A percentile compares a stretch with the other conserved stretches of the same genome.
These are phyloP conservation scores for Forsythia suspensa DNA, from an alignment of 257 asterid species.

Conservation along the genomic window DNA sequence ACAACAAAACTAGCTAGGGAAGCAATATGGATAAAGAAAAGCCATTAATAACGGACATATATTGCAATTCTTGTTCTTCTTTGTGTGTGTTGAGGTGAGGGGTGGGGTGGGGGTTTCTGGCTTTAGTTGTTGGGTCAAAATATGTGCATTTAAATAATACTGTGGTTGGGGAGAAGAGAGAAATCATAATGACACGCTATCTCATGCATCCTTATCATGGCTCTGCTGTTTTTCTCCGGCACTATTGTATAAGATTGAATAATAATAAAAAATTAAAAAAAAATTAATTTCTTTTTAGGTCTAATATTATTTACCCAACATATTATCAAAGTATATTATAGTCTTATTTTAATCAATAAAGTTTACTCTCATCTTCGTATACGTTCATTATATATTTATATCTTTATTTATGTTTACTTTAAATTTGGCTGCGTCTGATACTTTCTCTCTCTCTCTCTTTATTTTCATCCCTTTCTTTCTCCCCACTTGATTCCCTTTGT, in stretches of 20 bases:
- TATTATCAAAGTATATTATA: background rate
- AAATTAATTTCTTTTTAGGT: no score
- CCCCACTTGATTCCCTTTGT: conserved; percentile 32
- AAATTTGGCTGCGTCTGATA: background rate
- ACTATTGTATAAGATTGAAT: no score
- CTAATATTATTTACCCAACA: background rate
- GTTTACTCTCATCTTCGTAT: background rate
- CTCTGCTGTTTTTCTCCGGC: background rate
- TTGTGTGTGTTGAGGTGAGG: background rate
- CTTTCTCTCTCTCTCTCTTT: conserved; percentile 2
- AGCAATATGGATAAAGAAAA: background rate
- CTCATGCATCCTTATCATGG: background rate
- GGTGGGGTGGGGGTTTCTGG: background rate
- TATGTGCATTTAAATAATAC: background rate
- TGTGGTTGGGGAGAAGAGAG: background rate
- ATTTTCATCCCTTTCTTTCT: conserved; percentile 17
- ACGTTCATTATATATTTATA: background rate
- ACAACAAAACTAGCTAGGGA: background rate
- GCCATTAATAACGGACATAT: background rate
- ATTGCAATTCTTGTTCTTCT: background rate
- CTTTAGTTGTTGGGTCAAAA: background rate
- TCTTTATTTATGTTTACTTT: background rate
- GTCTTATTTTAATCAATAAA: background rate
- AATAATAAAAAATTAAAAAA: no score
- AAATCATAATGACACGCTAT: background rate